phyloP scores from a whole-genome alignment of 306 rosid species.

The Macrotyloma uniflorum region DNA sequence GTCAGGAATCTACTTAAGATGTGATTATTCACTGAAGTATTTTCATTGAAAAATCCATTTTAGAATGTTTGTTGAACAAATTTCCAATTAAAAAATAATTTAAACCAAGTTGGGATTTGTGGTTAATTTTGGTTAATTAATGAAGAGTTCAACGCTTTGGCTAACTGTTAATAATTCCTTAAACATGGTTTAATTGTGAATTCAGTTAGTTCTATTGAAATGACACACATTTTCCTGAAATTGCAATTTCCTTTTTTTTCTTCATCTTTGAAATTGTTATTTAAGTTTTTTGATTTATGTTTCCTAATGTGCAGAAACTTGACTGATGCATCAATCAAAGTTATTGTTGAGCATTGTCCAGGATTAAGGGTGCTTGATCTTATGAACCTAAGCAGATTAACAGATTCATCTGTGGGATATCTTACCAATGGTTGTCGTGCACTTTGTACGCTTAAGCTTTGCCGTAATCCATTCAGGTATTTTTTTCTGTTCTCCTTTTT shows the following conservation, averaged over 20 bases:
- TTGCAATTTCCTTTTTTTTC: conserved; percentile 16
- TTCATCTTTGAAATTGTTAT: conserved; percentile 18
- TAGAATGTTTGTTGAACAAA: background rate
- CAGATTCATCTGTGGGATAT: conserved; percentile 67
- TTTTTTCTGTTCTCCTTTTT: background rate
- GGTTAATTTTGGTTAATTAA: background rate
- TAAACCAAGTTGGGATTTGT: background rate
- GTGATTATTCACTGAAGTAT: conserved; percentile 2
- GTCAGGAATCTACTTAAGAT: conserved; percentile 28
- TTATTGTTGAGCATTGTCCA: conserved; percentile 70
- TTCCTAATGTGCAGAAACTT: conserved; percentile 64
- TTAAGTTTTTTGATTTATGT: conserved; percentile 33
- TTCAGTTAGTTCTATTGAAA: background rate
- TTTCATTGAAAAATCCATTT: conserved; percentile 1
- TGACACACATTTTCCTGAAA: background rate
- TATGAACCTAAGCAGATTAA: conserved; percentile 59
- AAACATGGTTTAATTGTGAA: background rate
- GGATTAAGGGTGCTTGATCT: conserved; percentile 64
- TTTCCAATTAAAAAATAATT: background rate
- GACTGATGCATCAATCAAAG: conserved; percentile 77
- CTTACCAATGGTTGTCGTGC: conserved; percentile 78
- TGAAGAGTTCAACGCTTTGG: background rate
- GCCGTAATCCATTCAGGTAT: conserved; percentile 83
- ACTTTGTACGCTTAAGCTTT: conserved; percentile 68
- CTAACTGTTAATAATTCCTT: conserved; percentile 18